Evolutionary conservation across 2,329 filamentous ascomycete species (phyloP), one percentile per base, ranked within the genome.

Genomic region (Grosmannia huntii): DNA sequence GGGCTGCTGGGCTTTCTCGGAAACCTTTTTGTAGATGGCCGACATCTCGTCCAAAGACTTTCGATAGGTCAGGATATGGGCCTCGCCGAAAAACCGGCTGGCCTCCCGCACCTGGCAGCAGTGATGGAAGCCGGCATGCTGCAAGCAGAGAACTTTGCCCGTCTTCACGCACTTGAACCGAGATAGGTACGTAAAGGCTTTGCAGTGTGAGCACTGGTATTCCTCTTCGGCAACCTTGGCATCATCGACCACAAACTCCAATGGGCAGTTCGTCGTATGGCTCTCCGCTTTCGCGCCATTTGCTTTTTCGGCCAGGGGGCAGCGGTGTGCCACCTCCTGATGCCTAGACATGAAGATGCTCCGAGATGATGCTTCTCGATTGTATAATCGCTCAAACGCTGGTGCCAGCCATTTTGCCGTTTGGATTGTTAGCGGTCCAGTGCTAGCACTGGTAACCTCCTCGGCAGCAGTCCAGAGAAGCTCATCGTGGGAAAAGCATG

Each of bases 401-500:
- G 92, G 92, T 2, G 87, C 88, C 19, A 99, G 78, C 94, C 94
- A 99, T 71, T 94, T 96, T 1, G 94, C 90, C 2, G 90, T 96
- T 65, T 89, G 88, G 59, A 99, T 97, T 0, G 80, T 83, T 53
- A 85, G 69, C 3, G 75, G 73, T 12, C 73, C 75, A 3, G 46
- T 57, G 11, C 58, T 23, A 6, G 58, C 36, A 36, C 83, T 84
- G 2, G 84, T 81, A 64, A 90, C 85, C 65, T 83, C 86, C 63
- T 89, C 84, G 7, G 91, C 90, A 9, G 94, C 94, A 2, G 92
- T 96, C 74, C 95, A 85, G 4, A 99, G 76, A 25, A 99, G 75
- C 69, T 99, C 94, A 66, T 99, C 94, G 64, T 99, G 94, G 0
- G 92, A 97, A 70, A 99, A 99, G 70, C 94, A 97, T 1, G 94